Evolutionary conservation across 164 flowering plant species (phyloP), one percentile per base, ranked within the genome.

Genomic region (Akebia trifoliata): DNA sequence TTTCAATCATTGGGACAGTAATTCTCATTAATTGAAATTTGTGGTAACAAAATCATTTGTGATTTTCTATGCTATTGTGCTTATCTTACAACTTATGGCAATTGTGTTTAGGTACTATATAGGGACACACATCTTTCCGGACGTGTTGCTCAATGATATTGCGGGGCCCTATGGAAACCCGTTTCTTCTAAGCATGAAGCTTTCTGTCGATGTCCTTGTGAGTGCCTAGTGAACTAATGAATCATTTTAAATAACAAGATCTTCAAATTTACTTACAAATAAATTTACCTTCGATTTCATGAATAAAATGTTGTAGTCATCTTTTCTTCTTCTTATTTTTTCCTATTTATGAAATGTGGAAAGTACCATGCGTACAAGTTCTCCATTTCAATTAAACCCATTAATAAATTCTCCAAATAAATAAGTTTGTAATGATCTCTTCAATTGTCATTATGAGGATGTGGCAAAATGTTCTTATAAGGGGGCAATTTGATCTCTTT

Each of bases 181-280:
- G 20, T 79, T 92, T 68, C 82, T 88, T 46, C 66, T 92, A 62
- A 92, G 98, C 74, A 75, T 92, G 84, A 92, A 92, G 78, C 98
- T 92, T 63, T 54, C 98, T 42, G 86, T 88, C 45, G 96, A 92
- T 77, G 98, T 92, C 56, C 65, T 91, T 80, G 98, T 91, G 57
- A 82, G 94, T 79, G 18, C 10, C 45, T 60, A 50, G 17, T 49
- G 14, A 52, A 42, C 21, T 48, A 44, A 24, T 47, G 8, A n/a
- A 30, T 8, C 50, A 18, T 50, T 59, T 38, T 18, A 11, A 42
- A 39, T 54, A 14, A 24, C 2, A 42, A 15, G 2, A 17, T 34
- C 26, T 52, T 2, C 29, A 29, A 46, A 21, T 21, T 36, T 4
- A 56, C 10, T 15, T 53, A 14, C 10, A 31, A 36, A 35, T 18